phyloP scores from a whole-genome alignment of 176 grass and related monocot genomes.

The Pontederia crassipes region DNA sequence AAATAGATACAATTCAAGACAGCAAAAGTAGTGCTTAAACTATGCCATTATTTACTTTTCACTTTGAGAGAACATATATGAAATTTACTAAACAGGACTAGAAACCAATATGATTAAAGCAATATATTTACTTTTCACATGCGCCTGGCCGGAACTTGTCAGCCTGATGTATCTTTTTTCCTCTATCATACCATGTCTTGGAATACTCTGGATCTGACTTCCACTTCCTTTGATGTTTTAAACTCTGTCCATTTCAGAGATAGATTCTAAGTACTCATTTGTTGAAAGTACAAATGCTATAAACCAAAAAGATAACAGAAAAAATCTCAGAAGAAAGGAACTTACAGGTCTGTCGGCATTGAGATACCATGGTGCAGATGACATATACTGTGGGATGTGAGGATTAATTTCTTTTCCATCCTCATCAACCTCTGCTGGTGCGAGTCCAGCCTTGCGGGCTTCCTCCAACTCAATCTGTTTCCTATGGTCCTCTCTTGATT shows the following conservation, averaged over 20 bases:
- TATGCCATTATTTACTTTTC: too few relatives aligned
- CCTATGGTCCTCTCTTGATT: constrained; percentile 76
- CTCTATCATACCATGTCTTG: constrained; percentile 81
- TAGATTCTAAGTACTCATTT: too few relatives aligned
- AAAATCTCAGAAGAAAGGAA: not conserved
- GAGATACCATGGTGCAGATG: constrained; percentile 96
- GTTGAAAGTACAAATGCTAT: not conserved
- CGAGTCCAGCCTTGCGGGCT: constrained; percentile 79
- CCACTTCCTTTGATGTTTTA: constrained; percentile 97
- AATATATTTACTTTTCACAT: constrained; percentile 66
- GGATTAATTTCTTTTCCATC: constrained; percentile 98
- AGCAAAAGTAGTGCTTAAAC: too few relatives aligned
- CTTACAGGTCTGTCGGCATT: constrained; percentile 74
- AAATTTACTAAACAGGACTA: not conserved
- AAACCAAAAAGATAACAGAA: not conserved
- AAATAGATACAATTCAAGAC: too few relatives aligned
- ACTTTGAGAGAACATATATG: too few relatives aligned
- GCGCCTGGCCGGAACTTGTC: constrained; percentile 74
- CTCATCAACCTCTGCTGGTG: constrained; percentile 74
- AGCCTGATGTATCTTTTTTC: constrained; percentile 63
- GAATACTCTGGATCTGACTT: constrained; percentile 92
- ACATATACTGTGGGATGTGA: constrained; percentile 99
- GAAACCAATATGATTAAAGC: not conserved
- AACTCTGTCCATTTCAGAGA: constrained; percentile 36
- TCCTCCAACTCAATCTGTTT: constrained; percentile 90